Percentiles rank a stretch among this genome's conserved stretches.
Conservation (phyloP, 192 early-diverging fungal genomes). For the Glomus cerebriforme region DNA sequence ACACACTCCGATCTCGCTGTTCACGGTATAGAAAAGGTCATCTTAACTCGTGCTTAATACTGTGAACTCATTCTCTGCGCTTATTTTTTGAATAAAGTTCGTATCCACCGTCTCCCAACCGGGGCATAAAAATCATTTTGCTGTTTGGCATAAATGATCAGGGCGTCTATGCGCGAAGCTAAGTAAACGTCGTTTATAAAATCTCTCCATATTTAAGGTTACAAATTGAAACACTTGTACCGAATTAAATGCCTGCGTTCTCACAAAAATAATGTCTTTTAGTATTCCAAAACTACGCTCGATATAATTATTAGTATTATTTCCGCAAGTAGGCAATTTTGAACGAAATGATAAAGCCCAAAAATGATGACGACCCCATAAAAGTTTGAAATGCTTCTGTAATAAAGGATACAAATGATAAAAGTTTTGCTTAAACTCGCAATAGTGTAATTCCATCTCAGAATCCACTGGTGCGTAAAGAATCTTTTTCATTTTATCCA, state of each 20-base stretch:
- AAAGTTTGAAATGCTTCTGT: neutral
- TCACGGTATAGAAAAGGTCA: too few relatives aligned
- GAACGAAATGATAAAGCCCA: neutral
- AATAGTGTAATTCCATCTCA: neutral
- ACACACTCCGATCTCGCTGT: too few relatives aligned
- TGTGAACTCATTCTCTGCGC: too few relatives aligned
- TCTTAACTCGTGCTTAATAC: too few relatives aligned
- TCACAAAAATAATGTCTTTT: constrained; percentile 8
- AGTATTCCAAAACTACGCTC: neutral
- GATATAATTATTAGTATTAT: constrained; percentile 6
- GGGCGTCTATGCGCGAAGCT: neutral
- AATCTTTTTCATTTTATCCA: too few relatives aligned
- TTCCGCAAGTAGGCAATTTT: neutral
- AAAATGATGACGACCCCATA: neutral
- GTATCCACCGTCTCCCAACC: too few relatives aligned
- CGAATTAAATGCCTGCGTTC: neutral
- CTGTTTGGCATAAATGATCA: neutral
- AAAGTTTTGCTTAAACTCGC: neutral
- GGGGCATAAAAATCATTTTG: too few relatives aligned
- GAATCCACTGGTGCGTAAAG: neutral
- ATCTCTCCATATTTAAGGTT: too few relatives aligned
- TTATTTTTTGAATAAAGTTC: too few relatives aligned
- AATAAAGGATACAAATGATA: too few relatives aligned
- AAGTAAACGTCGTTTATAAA: neutral
- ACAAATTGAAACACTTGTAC: too few relatives aligned